Evolutionary conservation across 2,329 filamentous ascomycete species (phyloP).

Genomic region (Xylaria sp.): DNA sequence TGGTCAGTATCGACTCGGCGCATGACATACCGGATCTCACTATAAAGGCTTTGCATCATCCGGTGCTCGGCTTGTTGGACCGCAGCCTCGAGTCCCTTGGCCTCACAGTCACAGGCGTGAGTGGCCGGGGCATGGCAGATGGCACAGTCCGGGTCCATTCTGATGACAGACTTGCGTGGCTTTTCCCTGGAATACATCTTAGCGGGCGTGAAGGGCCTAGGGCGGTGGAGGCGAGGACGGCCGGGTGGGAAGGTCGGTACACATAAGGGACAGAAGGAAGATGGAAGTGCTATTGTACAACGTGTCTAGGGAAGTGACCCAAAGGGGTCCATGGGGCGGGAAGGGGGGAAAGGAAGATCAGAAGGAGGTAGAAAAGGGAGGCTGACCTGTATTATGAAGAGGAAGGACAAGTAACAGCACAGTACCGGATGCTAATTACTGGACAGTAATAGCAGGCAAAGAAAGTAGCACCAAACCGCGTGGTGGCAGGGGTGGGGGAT

Average conservation of each 20-base stretch:
- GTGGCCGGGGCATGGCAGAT: slow-evolving; percentile 58
- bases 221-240: slow-evolving; percentile 26
- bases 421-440: slow-evolving; percentile 20
- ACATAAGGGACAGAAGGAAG: slow-evolving; percentile 25
- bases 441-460: slow-evolving; percentile 26
- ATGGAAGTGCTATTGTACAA: slow-evolving; percentile 33
- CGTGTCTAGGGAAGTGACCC: slow-evolving; percentile 33
- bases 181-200: slow-evolving; percentile 50
- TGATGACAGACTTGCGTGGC: slow-evolving; percentile 46
- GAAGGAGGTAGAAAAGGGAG: slow-evolving; percentile 24
- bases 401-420: slow-evolving; percentile 30
- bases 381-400: slow-evolving; percentile 36
- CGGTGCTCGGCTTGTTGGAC: slow-evolving; percentile 57
- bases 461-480: slow-evolving; percentile 34
- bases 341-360: slow-evolving; percentile 21
- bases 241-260: slow-evolving; percentile 26
- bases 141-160: slow-evolving; percentile 65
- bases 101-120: slow-evolving; percentile 59
- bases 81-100: slow-evolving; percentile 57
- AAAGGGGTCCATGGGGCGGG: slow-evolving; percentile 34
- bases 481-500: slow-evolving; percentile 28
- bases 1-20: slow-evolving; percentile 6
- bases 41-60: slow-evolving; percentile 59
- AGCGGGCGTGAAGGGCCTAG: slow-evolving; percentile 33
- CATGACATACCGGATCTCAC: slow-evolving; percentile 54